Evolutionary conservation across 2,329 filamentous ascomycete species (phyloP).

Genomic region (Colletotrichum salicis): DNA sequence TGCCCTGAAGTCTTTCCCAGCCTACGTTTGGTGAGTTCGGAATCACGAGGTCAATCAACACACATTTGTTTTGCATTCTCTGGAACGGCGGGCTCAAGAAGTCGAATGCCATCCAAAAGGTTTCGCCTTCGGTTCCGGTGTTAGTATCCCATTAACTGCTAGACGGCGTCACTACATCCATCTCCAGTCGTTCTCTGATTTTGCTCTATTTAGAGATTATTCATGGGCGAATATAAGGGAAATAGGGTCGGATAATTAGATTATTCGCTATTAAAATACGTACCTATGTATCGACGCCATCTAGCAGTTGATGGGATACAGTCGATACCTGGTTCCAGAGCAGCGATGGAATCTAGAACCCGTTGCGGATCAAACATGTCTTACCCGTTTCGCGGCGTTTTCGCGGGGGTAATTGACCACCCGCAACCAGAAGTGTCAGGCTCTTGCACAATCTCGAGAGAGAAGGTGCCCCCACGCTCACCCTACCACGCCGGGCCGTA

Average conservation of each 20-base stretch:
- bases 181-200: too few species aligned
- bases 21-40: conserved; percentile 28
- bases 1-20: conserved; percentile 41
- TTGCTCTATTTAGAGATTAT: too few species aligned
- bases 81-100: background rate
- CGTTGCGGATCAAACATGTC: conserved; percentile 57
- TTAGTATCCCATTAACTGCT: too few species aligned
- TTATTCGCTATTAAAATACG: too few species aligned
- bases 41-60: background rate
- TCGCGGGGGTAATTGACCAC: conserved; percentile 46
- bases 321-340: background rate
- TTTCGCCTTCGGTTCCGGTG: background rate
- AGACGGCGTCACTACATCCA: too few species aligned
- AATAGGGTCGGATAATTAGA: too few species aligned
- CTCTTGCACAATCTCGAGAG: conserved; percentile 66
- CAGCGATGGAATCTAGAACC: conserved; percentile 65
- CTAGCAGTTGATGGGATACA: too few species aligned
- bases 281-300: too few species aligned
- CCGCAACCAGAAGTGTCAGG: conserved; percentile 57
- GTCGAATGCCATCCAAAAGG: background rate
- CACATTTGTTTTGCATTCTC: background rate
- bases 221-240: too few species aligned
- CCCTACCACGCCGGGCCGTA: conserved; percentile 59
- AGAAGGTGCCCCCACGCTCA: conserved; percentile 55
- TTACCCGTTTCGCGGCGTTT: conserved; percentile 66